Evolutionary conservation across 2,329 filamentous ascomycete species (phyloP).

Genomic region (Colletotrichum australisinense): DNA sequence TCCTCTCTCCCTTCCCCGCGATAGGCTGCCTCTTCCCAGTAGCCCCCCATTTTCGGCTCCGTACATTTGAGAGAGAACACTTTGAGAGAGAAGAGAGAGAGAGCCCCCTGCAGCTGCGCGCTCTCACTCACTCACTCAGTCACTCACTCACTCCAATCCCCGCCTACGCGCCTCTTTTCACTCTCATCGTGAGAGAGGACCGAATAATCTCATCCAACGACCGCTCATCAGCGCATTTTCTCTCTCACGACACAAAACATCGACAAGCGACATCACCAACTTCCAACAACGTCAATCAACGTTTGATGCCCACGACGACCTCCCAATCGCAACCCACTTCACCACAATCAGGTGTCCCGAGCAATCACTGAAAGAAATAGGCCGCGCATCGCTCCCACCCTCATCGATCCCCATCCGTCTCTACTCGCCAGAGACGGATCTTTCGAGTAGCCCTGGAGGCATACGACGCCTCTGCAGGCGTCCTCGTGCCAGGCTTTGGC

Average conservation of each 20-base stretch:
- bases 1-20: neutral
- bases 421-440: conserved; percentile 37
- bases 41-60: neutral
- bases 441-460: conserved; percentile 48
- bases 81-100: too few relatives aligned
- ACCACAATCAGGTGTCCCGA: conserved; percentile 11
- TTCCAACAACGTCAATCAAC: too few relatives aligned
- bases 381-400: neutral
- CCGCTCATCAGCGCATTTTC: neutral
- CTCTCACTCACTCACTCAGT: neutral
- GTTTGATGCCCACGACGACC: neutral
- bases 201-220: neutral
- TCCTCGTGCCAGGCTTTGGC: conserved; percentile 48
- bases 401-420: conserved; percentile 12
- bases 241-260: neutral
- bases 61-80: neutral
- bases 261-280: neutral
- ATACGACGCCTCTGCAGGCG: conserved; percentile 45
- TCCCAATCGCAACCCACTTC: neutral
- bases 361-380: conserved; percentile 2
- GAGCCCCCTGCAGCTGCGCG: neutral
- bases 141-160: neutral
- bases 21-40: neutral
- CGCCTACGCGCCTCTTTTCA: neutral
- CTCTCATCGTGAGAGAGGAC: neutral